Percentiles rank a stretch among this genome's conserved stretches.
phyloP scores from a whole-genome alignment of 2,329 filamentous ascomycete species.

The Claviceps digitariae region DNA sequence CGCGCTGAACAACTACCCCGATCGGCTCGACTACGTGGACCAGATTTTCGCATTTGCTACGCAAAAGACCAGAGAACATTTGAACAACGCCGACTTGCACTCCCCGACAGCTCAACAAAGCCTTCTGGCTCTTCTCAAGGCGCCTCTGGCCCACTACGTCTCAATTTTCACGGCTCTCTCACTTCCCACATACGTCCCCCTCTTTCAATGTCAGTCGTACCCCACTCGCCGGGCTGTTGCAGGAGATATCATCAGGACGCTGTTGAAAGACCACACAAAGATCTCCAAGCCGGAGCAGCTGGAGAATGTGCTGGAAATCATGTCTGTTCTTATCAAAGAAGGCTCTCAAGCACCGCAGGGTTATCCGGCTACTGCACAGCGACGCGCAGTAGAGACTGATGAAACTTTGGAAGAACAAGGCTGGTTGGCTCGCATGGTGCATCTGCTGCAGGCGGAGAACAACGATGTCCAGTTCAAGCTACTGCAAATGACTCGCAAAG shows the following conservation, averaged over 20 bases:
- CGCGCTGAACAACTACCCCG: constrained; percentile 89
- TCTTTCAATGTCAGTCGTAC: constrained; percentile 85
- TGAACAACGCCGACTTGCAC: constrained; percentile 91
- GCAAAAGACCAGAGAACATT: constrained; percentile 73
- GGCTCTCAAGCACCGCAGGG: constrained; percentile 72
- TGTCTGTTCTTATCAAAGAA: constrained; percentile 88
- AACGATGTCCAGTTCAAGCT: constrained; percentile 94
- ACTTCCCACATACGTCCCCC: constrained; percentile 79
- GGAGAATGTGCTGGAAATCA: constrained; percentile 75
- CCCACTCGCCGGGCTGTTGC: constrained; percentile 83
- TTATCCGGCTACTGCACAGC: constrained; percentile 69
- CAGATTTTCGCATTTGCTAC: constrained; percentile 84
- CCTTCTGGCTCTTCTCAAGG: constrained; percentile 77
- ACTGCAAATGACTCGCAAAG: constrained; percentile 74
- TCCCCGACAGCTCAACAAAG: constrained; percentile 77
- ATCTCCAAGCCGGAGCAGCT: constrained; percentile 69
- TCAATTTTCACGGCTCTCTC: constrained; percentile 95
- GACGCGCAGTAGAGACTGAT: constrained; percentile 72
- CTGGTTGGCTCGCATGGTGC: constrained; percentile 85
- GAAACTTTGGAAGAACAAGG: constrained; percentile 98
- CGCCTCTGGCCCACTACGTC: constrained; percentile 76
- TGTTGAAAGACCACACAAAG: constrained; percentile 70
- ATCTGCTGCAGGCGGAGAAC: constrained; percentile 68
- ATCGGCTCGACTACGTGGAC: constrained; percentile 85
- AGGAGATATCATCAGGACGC: constrained; percentile 67